Conservation (phyloP, 75 land plant genomes). For the Picea sitchensis region DNA sequence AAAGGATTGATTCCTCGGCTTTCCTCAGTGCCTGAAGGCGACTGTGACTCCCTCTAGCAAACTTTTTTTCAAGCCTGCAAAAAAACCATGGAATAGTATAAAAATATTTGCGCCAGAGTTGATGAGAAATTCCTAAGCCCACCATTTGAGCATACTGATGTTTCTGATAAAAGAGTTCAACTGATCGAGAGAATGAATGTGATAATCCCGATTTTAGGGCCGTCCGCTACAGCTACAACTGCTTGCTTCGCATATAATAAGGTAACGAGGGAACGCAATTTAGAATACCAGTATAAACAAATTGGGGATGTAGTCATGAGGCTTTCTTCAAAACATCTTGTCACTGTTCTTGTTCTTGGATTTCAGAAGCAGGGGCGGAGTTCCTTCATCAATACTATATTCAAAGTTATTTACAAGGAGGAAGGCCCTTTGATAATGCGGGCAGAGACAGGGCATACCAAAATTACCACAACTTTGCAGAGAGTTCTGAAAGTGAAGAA, state of each 20-base stretch:
- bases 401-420: slow-evolving; percentile 4
- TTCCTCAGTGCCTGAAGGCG: too few species aligned
- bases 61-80: too few species aligned
- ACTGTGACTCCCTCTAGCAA: too few species aligned
- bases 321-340: background rate
- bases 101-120: too few species aligned
- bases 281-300: background rate
- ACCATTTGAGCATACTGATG: too few species aligned
- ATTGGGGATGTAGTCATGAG: background rate
- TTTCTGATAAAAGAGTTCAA: too few species aligned
- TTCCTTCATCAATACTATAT: background rate
- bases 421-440: slow-evolving; percentile 2
- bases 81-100: too few species aligned
- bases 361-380: slow-evolving; percentile 2
- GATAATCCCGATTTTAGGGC: background rate
- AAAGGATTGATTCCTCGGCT: too few species aligned
- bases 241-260: background rate
- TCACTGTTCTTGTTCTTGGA: background rate
- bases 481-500: background rate
- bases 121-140: too few species aligned
- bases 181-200: background rate
- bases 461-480: background rate
- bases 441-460: background rate
- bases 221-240: background rate
- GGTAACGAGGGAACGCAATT: background rate